These are phyloP conservation scores for Cyanidiococcus yangmingshanensis DNA, from an alignment of 23 red algal species.

Conservation along the genomic window DNA sequence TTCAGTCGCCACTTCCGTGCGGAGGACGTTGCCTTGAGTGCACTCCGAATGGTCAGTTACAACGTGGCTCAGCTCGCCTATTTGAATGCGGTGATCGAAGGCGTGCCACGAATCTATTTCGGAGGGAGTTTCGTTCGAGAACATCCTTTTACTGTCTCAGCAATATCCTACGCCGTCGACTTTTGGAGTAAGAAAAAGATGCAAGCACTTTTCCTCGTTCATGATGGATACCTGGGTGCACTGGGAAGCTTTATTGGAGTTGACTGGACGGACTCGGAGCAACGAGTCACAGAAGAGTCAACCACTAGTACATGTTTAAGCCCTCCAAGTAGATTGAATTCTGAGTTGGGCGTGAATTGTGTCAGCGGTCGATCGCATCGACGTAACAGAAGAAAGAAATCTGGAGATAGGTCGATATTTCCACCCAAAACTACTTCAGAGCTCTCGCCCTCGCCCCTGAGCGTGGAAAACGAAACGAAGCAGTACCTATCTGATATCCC, in stretches of 20 bases:
- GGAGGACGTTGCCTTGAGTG: slow-evolving; percentile 65
- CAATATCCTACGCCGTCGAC: slow-evolving; percentile 77
- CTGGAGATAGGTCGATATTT: no score
- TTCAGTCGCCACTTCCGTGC: slow-evolving; percentile 47
- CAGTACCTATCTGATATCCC: no score
- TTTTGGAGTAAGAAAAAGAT: slow-evolving; percentile 81
- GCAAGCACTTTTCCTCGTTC: slow-evolving; percentile 70
- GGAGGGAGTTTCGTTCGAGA: slow-evolving; percentile 95
- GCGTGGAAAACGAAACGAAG: no score
- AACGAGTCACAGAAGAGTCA: no score
- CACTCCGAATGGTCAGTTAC: slow-evolving; percentile 83
- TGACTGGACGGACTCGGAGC: slow-evolving; percentile 13
- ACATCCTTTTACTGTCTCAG: slow-evolving; percentile 75
- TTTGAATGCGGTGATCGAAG: slow-evolving; percentile 57
- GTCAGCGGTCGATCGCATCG: no score
- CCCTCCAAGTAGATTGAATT: no score
- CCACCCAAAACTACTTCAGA: no score
- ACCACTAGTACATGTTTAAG: no score
- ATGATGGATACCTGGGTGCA: slow-evolving; percentile 92
- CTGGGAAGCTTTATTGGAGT: slow-evolving; percentile 58
- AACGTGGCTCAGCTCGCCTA: slow-evolving; percentile 90
- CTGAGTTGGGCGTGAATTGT: no score
- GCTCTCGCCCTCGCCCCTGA: no score
- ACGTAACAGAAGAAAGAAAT: no score
- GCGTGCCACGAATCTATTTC: slow-evolving; percentile 84